Evolutionary conservation across 257 asterid species (phyloP), one percentile per base, ranked within the genome.

Genomic region (Plantago major): DNA sequence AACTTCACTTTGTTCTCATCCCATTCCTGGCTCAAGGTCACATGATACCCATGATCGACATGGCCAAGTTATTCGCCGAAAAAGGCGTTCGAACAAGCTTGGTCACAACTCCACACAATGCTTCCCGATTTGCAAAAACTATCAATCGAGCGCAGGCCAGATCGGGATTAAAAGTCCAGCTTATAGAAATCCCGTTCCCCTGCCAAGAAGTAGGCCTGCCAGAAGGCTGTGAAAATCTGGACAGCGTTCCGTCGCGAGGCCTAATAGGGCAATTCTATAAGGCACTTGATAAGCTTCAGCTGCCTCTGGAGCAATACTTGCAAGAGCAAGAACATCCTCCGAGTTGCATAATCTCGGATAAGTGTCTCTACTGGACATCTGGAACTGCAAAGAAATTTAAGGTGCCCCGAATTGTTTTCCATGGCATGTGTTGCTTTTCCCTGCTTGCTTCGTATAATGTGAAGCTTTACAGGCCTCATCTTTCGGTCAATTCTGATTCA

Each of bases 11-110:
- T 44, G 85, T 87, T 11, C 74, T 87, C 2, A 64, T 84, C n/a
- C 96, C 96, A 17, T 49, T 84, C 40, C 73, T 84, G 56, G 85
- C 94, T 16, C 96, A 81, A 13, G 96, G 96, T 69, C 96, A 84
- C 71, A 71, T 88, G 71, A 81, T 84, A 14, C 94, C 96, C 0
- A 88, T 84, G 94, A 75, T 84, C 16, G 96, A 88, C 81, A 78
- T 88, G 42, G 90, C 94, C 68, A 82, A 78, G 68, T 17, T 84
- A 19, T 40, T 88, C 6, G 84, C 94, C 14, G 50, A 66, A n/a
- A 79, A 66, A 6, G 95, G 96, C 26, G 88, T 74, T 8, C 54
- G 44, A 2, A 74, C 80, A 0, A 85, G 82, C 74, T 13, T 83
- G 7, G 79, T 88, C 52, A 80, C 85, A 19, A 88, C 95, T 5